Evolutionary conservation across 2,329 filamentous ascomycete genomes (phyloP).

Genomic region (Aureobasidium uvarum): DNA sequence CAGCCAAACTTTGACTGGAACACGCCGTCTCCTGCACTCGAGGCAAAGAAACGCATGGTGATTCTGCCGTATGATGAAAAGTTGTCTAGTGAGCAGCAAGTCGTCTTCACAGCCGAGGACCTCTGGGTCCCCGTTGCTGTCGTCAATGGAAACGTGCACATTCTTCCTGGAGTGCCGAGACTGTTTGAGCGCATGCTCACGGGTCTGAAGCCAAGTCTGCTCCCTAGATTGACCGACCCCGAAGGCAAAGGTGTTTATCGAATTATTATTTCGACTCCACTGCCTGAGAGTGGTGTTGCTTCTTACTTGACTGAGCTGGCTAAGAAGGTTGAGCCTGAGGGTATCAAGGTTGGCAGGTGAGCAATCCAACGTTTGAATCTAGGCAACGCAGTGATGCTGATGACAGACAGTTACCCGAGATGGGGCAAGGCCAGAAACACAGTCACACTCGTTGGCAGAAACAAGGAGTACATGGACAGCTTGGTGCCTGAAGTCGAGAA

Average conservation of each 20-base stretch:
- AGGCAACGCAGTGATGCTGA: neutral
- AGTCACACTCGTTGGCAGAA: slow-evolving; percentile 78
- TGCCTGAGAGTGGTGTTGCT: slow-evolving; percentile 83
- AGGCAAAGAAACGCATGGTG: slow-evolving; percentile 87
- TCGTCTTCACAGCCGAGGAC: slow-evolving; percentile 73
- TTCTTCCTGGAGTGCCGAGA: slow-evolving; percentile 83
- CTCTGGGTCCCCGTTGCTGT: slow-evolving; percentile 89
- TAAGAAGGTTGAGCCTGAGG: slow-evolving; percentile 66
- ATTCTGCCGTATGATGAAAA: slow-evolving; percentile 75
- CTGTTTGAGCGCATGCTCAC: slow-evolving; percentile 79
- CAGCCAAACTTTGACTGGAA: slow-evolving; percentile 83
- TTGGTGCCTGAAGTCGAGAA: slow-evolving; percentile 74
- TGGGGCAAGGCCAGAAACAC: slow-evolving; percentile 89
- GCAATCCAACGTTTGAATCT: neutral
- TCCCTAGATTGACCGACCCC: slow-evolving; percentile 72
- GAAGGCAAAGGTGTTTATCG: slow-evolving; percentile 77
- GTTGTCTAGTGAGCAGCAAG: slow-evolving; percentile 62
- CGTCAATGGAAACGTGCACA: slow-evolving; percentile 91
- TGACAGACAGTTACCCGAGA: slow-evolving; percentile 67
- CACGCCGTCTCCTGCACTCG: slow-evolving; percentile 70
- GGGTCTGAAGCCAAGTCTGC: slow-evolving; percentile 67
- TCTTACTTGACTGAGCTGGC: slow-evolving; percentile 79
- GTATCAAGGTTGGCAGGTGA: slow-evolving; percentile 79
- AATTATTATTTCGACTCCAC: slow-evolving; percentile 80
- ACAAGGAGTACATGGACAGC: slow-evolving; percentile 73